Conservation (phyloP, 208 protist genomes). For the Naegleria lovaniensis region DNA sequence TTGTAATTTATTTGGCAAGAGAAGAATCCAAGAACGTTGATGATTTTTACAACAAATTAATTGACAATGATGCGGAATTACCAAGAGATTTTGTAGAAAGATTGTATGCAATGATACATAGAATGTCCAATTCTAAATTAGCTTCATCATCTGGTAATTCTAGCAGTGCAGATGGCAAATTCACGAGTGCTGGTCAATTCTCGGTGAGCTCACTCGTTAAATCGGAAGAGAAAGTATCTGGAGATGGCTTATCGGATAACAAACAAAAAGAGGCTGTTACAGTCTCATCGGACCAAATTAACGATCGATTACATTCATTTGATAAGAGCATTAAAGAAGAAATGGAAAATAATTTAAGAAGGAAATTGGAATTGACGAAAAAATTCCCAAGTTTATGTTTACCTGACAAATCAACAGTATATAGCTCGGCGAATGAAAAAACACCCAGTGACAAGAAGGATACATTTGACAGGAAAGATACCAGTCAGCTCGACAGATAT, state of each 20-base stretch:
- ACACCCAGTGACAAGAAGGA: too few relatives aligned
- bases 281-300: neutral
- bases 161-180: neutral
- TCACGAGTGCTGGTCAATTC: neutral
- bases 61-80: constrained; percentile 23
- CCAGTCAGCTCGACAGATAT: neutral
- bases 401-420: neutral
- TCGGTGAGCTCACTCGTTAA: neutral
- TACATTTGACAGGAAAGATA: neutral
- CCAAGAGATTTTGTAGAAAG: neutral
- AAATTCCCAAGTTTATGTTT: neutral
- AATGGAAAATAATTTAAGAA: neutral
- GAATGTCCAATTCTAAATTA: neutral
- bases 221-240: neutral
- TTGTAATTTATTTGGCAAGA: constrained; percentile 17
- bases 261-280: neutral
- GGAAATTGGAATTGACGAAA: neutral
- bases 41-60: constrained; percentile 4
- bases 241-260: neutral
- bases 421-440: too few relatives aligned
- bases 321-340: neutral
- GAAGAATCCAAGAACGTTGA: neutral
- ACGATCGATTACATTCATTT: neutral
- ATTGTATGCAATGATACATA: constrained; percentile 6
- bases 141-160: neutral